Percentiles rank a stretch among this genome's conserved stretches.
phyloP scores from a whole-genome alignment of 495 filamentous ascomycete genomes.

The Penicillium canescens region DNA sequence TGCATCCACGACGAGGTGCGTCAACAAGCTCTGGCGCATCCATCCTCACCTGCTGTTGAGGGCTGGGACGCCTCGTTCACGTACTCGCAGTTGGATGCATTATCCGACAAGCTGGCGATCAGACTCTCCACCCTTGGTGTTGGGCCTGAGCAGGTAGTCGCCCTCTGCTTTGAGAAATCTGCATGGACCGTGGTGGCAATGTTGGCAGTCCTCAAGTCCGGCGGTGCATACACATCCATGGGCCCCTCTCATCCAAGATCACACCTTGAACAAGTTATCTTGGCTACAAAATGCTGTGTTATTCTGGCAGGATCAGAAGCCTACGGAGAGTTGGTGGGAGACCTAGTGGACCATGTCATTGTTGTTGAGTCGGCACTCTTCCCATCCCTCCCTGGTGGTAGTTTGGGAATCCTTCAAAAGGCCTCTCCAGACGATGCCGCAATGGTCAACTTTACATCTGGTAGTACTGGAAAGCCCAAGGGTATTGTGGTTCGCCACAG shows the following conservation, averaged over 20 bases:
- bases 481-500: conserved; percentile 75
- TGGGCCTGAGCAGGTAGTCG: neutral
- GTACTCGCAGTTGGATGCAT: neutral
- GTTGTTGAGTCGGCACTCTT: neutral
- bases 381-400: neutral
- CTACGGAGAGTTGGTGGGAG: neutral
- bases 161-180: neutral
- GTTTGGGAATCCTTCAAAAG: neutral
- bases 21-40: neutral
- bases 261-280: neutral
- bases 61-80: neutral
- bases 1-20: neutral
- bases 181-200: neutral
- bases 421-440: neutral
- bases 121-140: neutral
- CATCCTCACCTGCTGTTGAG: neutral
- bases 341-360: neutral
- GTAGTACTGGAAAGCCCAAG: conserved; percentile 78
- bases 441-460: conserved; percentile 62
- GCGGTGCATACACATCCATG: neutral
- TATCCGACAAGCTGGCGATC: neutral
- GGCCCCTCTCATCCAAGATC: neutral
- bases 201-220: neutral
- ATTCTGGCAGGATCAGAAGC: neutral
- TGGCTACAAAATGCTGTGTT: neutral